Evolutionary conservation across 495 filamentous ascomycete species (phyloP), one percentile per base, ranked within the genome.

Genomic region (Neurospora tetrasperma): DNA sequence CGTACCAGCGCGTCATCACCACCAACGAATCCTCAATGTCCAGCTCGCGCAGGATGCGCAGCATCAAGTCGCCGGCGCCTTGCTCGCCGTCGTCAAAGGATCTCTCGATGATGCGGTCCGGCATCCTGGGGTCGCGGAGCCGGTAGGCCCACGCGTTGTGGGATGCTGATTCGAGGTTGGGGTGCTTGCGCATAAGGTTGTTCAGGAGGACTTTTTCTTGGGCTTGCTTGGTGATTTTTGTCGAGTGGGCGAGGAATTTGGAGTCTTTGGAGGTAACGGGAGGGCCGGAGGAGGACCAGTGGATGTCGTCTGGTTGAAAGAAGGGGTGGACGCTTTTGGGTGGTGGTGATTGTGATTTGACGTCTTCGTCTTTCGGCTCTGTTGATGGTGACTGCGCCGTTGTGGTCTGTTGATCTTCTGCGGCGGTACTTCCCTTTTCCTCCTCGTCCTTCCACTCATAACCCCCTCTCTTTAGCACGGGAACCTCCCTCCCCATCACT

Each of bases 61-160:
- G 84, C 76, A 98, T 80, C 38, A 96, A 86, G 0, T 89, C 88
- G 7, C 96, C 96, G 38, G 92, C 93, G 38, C 93, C 94, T 11
- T 89, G 90, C 83, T 99, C 96, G 9, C 96, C 96, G 79, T 99
- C 96, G 77, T 98, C 95, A 74, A 97, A 93, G 73, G 89, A 93
- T 77, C 96, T 93, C 77, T 98, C 93, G 38, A 88, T 88, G 18
- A 87, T 85, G 3, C 85, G 81, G 7, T 79, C 76, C 48, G 46
- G 68, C n/a, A 69, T 23, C 66, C n/a, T 20, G 16, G 71, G 70
- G 8, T 74, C 72, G 20, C 70, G 70, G 35, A 80, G 23, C 23
- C 86, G 83, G 77, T 84, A 87, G 0, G 86, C 87, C 82, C 86
- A 87, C 69, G 85, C 85, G 76, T 87, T 88, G 77, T 88, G 87